Evolutionary conservation across 768 basidiomycete species (phyloP), one percentile per base, ranked within the genome.

Genomic region (Lactifluus piperatus): DNA sequence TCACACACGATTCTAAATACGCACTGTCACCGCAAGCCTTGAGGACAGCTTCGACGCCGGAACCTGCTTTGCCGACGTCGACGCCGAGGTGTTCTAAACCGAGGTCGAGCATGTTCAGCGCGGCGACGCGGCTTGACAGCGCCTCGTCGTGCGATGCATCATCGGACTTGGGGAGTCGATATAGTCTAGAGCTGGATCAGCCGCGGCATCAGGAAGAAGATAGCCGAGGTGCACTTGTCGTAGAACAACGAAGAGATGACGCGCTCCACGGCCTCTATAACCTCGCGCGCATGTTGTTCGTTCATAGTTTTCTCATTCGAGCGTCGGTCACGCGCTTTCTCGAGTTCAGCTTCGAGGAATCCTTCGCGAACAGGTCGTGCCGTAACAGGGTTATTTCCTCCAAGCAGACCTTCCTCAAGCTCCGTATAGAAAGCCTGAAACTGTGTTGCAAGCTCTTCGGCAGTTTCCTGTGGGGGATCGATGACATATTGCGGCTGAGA

Each of bases 81-180:
- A 98, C 79, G 16, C 94, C 95, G 1, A 99, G 81, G 72, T 98
- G 94, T 39, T 88, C 86, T 10, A 98, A 75, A 2, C 84, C 80
- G 0, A 99, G 76, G 70, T 97, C 95, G 1, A 98, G 77, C 78
- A 94, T 81, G 64, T 94, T 94, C 46, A 99, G 76, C 1, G 94
- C 94, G 14, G 92, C 91, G 16, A 97, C 85, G 5, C 94, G 83
- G 67, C 84, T 88, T 0, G 94, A 84, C 4, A 99, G 75, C 0
- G 91, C 88, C 66, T 91, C 91, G 68, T 99, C 94, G 68, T 97
- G 94, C 1, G 85, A 85, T 0, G 81, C 76, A 66, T 99, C 95
- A 52, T 84, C 81, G n/a, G 81, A 76, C 20, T 81, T 81, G 2
- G 83, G 74, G 18, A 88, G 90, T 53, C 84, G 79, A 72, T 93